phyloP scores from a whole-genome alignment of 305 asterid genomes.

The Andrographis paniculata region DNA sequence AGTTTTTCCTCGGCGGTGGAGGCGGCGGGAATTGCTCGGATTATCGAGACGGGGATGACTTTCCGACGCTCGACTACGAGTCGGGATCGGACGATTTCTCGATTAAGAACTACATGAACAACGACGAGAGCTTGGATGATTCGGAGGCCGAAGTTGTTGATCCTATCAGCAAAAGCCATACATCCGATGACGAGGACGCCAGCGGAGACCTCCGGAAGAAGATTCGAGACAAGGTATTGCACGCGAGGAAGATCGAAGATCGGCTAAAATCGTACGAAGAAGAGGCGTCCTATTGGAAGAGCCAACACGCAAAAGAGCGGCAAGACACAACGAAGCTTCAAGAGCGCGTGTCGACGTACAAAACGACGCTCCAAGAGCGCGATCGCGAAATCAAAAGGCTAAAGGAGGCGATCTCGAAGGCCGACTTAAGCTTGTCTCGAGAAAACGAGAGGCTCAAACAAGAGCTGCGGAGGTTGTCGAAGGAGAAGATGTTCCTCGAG shows the following conservation, averaged over 20 bases:
- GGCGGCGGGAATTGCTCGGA: conserved; percentile 28
- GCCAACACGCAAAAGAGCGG: conserved; percentile 51
- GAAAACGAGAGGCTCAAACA: conserved; percentile 57
- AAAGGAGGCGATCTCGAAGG: conserved; percentile 56
- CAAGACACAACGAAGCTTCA: conserved; percentile 56
- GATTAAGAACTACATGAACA: conserved; percentile 42
- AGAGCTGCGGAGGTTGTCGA: conserved; percentile 40
- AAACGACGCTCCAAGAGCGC: conserved; percentile 60
- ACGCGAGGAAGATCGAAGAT: conserved; percentile 10
- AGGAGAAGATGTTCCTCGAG: conserved; percentile 56
- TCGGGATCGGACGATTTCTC: conserved; percentile 83
- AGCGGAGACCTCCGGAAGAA: conserved; percentile 18
- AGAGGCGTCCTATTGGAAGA: conserved; percentile 50
- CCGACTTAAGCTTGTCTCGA: conserved; percentile 66
- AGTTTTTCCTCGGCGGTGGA: conserved; percentile 50
- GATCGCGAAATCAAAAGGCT: conserved; percentile 74
- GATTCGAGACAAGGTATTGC: conserved; percentile 21
- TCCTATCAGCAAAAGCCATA: conserved; percentile 18
- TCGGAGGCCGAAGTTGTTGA: conserved; percentile 1
- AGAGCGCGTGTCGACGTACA: conserved; percentile 60
- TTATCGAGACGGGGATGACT: neutral
- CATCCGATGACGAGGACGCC: neutral
- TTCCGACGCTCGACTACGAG: conserved; percentile 51
- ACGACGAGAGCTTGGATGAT: conserved; percentile 24
- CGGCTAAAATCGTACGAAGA: conserved; percentile 39